Evolutionary conservation across 306 rosid species (phyloP).

Genomic region (Prunus mongolica): DNA sequence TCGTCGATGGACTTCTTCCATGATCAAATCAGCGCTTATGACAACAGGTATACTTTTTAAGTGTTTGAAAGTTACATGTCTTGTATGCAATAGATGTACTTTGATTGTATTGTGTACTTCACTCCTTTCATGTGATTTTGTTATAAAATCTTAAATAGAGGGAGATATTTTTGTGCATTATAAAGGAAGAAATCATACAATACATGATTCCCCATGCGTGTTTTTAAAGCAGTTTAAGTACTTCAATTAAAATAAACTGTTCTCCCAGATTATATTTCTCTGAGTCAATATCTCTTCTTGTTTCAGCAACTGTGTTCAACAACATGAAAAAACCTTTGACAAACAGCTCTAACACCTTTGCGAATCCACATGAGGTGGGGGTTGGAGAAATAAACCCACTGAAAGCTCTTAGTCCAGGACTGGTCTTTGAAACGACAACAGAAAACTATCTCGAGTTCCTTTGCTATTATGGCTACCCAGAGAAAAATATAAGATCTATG

Average conservation of each 20-base stretch:
- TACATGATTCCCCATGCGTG: background rate
- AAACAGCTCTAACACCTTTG: conserved; percentile 49
- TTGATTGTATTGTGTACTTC: background rate
- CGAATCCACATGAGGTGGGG: conserved; percentile 81
- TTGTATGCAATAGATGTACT: background rate
- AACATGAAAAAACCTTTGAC: conserved; percentile 69
- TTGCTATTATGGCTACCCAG: conserved; percentile 66
- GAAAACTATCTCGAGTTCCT: conserved; percentile 70
- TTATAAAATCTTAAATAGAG: background rate
- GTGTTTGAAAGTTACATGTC: background rate
- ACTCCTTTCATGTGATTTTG: background rate
- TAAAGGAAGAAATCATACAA: no score
- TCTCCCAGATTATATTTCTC: background rate
- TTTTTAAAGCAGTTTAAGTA: no score
- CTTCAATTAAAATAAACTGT: no score
- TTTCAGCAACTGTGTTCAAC: conserved; percentile 62
- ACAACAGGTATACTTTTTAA: conserved; percentile 60
- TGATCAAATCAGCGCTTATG: conserved; percentile 92
- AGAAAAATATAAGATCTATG: conserved; percentile 54
- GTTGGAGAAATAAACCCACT: conserved; percentile 81
- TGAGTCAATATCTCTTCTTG: conserved; percentile 11
- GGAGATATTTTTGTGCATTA: background rate
- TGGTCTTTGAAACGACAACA: conserved; percentile 57
- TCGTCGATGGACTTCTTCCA: conserved; percentile 70
- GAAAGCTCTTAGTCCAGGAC: conserved; percentile 78